Evolutionary conservation across 176 grass and related monocot species (phyloP).

Genomic region (Bolboschoenus planiculmis): DNA sequence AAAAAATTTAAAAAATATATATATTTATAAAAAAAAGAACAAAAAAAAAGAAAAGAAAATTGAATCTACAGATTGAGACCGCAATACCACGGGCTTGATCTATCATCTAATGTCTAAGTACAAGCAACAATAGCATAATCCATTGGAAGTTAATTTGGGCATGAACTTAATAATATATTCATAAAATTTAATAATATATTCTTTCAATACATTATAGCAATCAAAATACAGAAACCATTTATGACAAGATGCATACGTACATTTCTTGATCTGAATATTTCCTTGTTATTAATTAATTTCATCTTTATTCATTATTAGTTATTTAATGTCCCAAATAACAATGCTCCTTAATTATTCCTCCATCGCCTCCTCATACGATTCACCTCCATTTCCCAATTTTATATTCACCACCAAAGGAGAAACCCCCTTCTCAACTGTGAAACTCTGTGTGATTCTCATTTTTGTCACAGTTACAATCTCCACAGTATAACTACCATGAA

Average conservation of each 20-base stretch:
- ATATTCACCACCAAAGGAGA: slow-evolving; percentile 47
- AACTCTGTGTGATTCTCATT: slow-evolving; percentile 46
- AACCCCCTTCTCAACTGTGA: slow-evolving; percentile 65
- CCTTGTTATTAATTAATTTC: not conserved
- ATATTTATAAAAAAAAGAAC: no score
- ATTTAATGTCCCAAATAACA: not conserved
- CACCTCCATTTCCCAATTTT: slow-evolving; percentile 28
- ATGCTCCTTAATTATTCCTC: not conserved
- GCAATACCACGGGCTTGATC: no score
- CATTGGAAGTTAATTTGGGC: not conserved
- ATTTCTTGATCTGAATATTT: not conserved
- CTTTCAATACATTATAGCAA: not conserved
- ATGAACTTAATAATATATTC: not conserved
- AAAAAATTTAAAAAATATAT: no score
- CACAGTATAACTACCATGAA: slow-evolving; percentile 53
- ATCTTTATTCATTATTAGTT: not conserved
- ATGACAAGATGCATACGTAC: not conserved
- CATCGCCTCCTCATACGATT: not conserved
- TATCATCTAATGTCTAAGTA: no score
- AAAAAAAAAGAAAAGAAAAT: no score
- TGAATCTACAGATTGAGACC: no score
- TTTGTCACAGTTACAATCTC: slow-evolving; percentile 37
- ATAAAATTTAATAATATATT: not conserved
- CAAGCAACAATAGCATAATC: not conserved
- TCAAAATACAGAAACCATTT: not conserved